These are phyloP conservation scores for Phanerochaete sordida DNA, from an alignment of 768 basidiomycete species.

Conservation along the genomic window DNA sequence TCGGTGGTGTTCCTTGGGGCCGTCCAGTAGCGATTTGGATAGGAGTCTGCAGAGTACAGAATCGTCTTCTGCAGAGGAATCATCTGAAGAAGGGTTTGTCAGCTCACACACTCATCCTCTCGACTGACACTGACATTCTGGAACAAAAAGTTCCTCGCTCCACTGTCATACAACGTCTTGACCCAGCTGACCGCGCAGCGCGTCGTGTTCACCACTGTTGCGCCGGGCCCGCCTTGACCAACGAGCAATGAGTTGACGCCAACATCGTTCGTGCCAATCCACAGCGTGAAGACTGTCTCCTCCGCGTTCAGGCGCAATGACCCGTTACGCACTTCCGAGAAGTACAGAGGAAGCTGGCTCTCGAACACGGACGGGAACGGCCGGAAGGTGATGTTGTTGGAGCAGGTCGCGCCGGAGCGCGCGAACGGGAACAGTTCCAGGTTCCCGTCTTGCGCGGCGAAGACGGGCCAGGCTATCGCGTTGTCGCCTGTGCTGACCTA, in stretches of 20 bases:
- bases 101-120: too few relatives aligned
- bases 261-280: constrained; percentile 56
- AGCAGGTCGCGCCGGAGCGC: constrained; percentile 56
- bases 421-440: constrained; percentile 52
- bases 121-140: constrained; percentile 51
- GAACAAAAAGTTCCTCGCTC: constrained; percentile 62
- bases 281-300: constrained; percentile 55
- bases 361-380: constrained; percentile 54
- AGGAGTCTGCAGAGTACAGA: constrained; percentile 45
- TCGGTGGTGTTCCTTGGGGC: constrained; percentile 49
- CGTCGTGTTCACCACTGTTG: constrained; percentile 52
- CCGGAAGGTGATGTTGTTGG: constrained; percentile 51
- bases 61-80: constrained; percentile 49
- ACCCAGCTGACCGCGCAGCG: constrained; percentile 56
- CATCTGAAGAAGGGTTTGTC: constrained; percentile 43
- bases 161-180: constrained; percentile 45
- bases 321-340: constrained; percentile 33
- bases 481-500: constrained; percentile 22
- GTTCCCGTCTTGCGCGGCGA: constrained; percentile 48
- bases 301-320: constrained; percentile 25
- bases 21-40: constrained; percentile 49
- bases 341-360: constrained; percentile 49
- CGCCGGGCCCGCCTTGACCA: constrained; percentile 27
- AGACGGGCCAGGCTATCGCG: constrained; percentile 55
- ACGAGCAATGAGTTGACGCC: constrained; percentile 49